phyloP scores from a whole-genome alignment of 148 eudicot species.

The Rhododendron simsii region DNA sequence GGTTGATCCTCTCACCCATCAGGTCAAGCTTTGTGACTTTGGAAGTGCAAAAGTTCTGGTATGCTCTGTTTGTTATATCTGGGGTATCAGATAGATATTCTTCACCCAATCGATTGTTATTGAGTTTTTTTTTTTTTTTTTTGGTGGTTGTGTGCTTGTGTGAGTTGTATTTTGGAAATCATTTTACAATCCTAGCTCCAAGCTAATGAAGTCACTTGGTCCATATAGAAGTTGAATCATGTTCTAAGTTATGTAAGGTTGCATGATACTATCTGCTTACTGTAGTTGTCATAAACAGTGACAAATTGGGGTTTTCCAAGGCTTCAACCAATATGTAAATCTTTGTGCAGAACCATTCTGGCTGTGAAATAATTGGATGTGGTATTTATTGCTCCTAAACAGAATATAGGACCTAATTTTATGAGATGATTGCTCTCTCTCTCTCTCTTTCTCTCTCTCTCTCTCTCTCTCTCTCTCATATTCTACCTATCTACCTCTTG shows the following conservation, averaged over 20 bases:
- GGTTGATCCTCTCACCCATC: conserved; percentile 52
- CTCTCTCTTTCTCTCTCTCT: background rate
- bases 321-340: background rate
- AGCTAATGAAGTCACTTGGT: too few species aligned
- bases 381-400: background rate
- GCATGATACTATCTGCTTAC: background rate
- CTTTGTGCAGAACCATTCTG: background rate
- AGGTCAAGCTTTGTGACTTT: conserved; percentile 52
- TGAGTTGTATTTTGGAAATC: background rate
- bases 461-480: background rate
- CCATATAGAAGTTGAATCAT: background rate
- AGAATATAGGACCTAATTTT: background rate
- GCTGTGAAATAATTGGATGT: background rate
- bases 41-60: conserved; percentile 60
- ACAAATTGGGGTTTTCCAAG: background rate
- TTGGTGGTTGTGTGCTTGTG: background rate
- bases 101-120: background rate
- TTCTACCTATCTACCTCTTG: background rate
- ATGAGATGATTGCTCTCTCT: background rate
- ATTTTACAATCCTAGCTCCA: background rate
- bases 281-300: background rate
- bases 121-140: background rate
- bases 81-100: background rate
- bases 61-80: background rate
- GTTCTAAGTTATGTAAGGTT: background rate